Percentiles rank a stretch among this genome's conserved stretches.
These are phyloP conservation scores for Ambrosia hybrid DNA, from an alignment of 140 eudicot species.

Conservation along the genomic window DNA sequence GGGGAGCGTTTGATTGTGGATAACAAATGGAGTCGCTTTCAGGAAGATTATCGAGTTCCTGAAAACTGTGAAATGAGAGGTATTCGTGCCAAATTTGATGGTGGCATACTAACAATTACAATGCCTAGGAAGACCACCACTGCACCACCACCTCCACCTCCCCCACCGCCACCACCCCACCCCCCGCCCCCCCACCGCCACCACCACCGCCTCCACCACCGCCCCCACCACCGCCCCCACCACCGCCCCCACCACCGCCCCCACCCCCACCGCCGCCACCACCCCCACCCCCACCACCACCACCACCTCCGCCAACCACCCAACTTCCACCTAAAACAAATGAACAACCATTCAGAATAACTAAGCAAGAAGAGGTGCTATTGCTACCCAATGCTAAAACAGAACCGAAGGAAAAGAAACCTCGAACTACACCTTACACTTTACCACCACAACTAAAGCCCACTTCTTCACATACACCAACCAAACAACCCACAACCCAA, in stretches of 20 bases:
- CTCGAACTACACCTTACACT: conserved; percentile 17
- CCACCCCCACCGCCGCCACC: conserved; percentile 16
- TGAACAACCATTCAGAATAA: conserved; percentile 13
- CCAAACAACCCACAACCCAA: background rate
- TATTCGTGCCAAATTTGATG: conserved; percentile 57
- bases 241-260: no score
- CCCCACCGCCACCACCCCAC: background rate
- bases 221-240: conserved; percentile 5
- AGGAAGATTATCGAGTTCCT: conserved; percentile 58
- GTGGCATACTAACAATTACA: conserved; percentile 52
- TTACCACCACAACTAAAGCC: conserved; percentile 23
- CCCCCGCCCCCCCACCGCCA: background rate
- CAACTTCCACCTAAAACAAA: conserved; percentile 22
- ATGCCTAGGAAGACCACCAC: conserved; percentile 42
- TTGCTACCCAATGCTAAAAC: conserved; percentile 1
- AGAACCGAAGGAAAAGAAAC: conserved; percentile 22
- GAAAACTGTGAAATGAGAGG: conserved; percentile 45
- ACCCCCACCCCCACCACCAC: background rate
- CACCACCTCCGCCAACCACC: background rate
- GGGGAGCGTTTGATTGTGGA: conserved; percentile 58
- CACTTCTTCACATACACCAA: background rate
- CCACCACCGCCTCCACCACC: background rate
- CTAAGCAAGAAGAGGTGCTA: conserved; percentile 19
- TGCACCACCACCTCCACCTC: background rate
- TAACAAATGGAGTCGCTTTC: conserved; percentile 76